These are phyloP conservation scores for Chrysanthemum makinoi DNA, from an alignment of 129 eudicot species.

Conservation along the genomic window DNA sequence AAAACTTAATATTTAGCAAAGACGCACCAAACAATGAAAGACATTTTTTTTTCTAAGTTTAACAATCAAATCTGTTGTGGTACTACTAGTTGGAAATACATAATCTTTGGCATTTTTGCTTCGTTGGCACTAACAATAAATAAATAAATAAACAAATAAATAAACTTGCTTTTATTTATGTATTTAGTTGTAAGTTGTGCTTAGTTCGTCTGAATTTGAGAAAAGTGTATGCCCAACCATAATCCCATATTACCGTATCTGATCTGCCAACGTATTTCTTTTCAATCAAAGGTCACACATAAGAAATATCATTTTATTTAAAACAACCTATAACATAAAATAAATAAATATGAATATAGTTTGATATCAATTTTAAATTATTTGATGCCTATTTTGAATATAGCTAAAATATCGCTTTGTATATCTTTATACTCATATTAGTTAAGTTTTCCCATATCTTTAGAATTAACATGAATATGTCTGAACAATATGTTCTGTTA, in stretches of 20 bases:
- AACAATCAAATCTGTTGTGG: no score
- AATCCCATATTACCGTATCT: neutral
- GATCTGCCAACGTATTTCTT: constrained; percentile 7
- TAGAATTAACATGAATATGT: no score
- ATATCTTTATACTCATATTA: no score
- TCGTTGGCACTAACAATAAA: constrained; percentile 1
- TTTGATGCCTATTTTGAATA: no score
- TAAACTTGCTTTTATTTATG: neutral
- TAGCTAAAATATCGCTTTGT: no score
- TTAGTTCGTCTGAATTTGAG: no score
- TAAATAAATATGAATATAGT: neutral
- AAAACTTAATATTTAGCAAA: no score
- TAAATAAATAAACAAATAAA: constrained; percentile 1
- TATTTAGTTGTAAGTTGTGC: neutral
- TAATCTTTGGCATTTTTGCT: constrained; percentile 21
- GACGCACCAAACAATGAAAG: no score
- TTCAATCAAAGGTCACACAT: constrained; percentile 16
- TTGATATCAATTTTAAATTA: no score
- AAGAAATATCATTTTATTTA: neutral
- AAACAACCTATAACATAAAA: neutral
- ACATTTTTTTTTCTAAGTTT: no score
- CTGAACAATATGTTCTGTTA: no score
- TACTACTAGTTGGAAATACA: constrained; percentile 1
- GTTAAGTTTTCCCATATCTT: no score
- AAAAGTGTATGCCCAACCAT: neutral